These are phyloP conservation scores for Cicer cuneatum DNA, from an alignment of 306 rosid genomes.

Conservation along the genomic window DNA sequence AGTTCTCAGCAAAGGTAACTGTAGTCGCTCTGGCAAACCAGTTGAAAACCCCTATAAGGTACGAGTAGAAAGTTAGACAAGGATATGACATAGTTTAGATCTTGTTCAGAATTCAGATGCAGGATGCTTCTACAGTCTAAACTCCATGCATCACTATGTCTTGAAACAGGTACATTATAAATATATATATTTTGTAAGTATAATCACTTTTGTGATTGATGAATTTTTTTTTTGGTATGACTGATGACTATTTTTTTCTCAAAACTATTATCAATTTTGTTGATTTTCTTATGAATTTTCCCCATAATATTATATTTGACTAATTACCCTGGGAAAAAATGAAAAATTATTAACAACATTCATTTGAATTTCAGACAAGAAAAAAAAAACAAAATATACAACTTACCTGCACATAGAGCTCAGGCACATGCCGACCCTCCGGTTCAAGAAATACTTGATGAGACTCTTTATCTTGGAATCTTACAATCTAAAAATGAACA, in stretches of 20 bases:
- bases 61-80: conserved; percentile 5
- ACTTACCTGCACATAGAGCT: conserved; percentile 92
- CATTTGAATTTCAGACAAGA: conserved; percentile 9
- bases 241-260: background rate
- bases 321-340: background rate
- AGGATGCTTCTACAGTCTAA: conserved; percentile 30
- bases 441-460: conserved; percentile 99
- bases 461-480: conserved; percentile 92
- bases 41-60: conserved; percentile 86
- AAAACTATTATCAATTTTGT: conserved; percentile 27
- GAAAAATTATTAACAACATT: conserved; percentile 8
- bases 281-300: conserved; percentile 32
- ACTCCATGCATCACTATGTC: conserved; percentile 23
- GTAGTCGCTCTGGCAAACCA: conserved; percentile 94
- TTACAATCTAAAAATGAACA: conserved; percentile 66
- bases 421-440: conserved; percentile 93
- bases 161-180: background rate
- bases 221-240: background rate
- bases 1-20: conserved; percentile 90
- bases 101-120: conserved; percentile 16
- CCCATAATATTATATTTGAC: background rate
- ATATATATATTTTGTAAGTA: background rate
- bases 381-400: background rate
- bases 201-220: conserved; percentile 22
- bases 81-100: conserved; percentile 22